Base-by-base conservation (phyloP, 768 basidiomycete genomes). In the Floccularia luteovirens region DNA sequence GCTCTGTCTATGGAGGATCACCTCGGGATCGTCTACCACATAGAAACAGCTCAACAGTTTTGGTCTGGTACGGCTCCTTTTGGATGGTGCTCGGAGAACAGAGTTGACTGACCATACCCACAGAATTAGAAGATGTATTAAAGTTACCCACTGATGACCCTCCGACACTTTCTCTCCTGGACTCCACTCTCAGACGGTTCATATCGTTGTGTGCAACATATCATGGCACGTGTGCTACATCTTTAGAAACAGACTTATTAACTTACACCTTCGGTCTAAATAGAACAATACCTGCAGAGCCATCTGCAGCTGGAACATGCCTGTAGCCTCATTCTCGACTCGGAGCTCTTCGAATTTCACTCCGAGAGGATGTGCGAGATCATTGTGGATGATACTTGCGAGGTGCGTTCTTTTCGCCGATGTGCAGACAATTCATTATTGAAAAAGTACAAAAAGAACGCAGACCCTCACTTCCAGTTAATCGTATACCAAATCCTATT, bases 331-430 rank as follows among this genome's bases (percentile, higher is more conserved):
- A 63, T 98, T 10, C 65, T 93, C 30, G 75, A 79, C 39, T 91
- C 89, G 0, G 91, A 93, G 53, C 72, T 98, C 28, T 96, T 97
- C 51, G 60, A 74, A 2, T 93, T 87, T 52, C 91, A 97, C 58
- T 91, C 89, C 2, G 91, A 92, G 54, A 69, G 94, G 24, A 93
- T 93, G 88, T 77, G 82, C 41, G 85, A 90, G 48, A 73, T 86
- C 30, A 64, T 91, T 35, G 65, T 84, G 25, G 72, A 80, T 35
- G 80, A 89, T 49, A 75, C 75, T 10, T 70, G 74, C 55, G 67
- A 70, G 53, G 86, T 90, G 54, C 53, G 79, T 38, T n/a, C 32
- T 31, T 44, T 45, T 48, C 21, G 38, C 33, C 28, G 34, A 43
- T 23, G 28, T 44, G 16, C 21, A 28, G 24, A 34, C 39, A 35